Evolutionary conservation across 768 basidiomycete species (phyloP).

Genomic region (Vararia minispora): DNA sequence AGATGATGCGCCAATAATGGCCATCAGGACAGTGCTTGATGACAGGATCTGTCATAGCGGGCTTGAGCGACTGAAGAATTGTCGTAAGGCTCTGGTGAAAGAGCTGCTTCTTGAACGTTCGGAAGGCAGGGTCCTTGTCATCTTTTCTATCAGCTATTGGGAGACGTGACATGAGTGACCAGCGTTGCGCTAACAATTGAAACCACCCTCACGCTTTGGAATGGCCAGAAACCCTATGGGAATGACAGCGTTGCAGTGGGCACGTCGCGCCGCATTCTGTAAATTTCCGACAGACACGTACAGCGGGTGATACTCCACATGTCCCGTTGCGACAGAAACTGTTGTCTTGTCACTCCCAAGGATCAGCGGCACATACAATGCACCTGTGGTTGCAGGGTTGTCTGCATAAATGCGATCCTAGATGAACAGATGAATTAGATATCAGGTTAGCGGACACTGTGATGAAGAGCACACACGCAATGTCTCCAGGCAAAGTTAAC

Average conservation of each 20-base stretch:
- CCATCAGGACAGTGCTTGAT: constrained; percentile 9
- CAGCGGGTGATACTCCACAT: constrained; percentile 9
- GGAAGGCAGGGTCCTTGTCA: constrained; percentile 1
- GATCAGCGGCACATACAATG: constrained; percentile 7
- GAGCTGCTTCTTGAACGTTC: constrained; percentile 8
- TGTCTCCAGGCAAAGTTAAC: background rate
- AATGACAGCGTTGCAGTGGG: constrained; percentile 7
- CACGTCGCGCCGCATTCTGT: constrained; percentile 5
- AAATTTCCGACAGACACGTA: constrained; percentile 11
- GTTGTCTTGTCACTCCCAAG: constrained; percentile 13
- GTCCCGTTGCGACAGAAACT: constrained; percentile 13
- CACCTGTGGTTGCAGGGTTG: background rate
- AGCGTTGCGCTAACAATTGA: too few species aligned
- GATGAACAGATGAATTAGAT: too few species aligned
- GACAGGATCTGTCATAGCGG: constrained; percentile 11
- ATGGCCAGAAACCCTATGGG: constrained; percentile 11
- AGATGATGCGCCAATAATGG: constrained; percentile 10
- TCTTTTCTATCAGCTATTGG: background rate
- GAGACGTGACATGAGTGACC: too few species aligned
- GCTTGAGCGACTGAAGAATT: constrained; percentile 7
- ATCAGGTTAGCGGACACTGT: too few species aligned
- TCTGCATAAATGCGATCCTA: background rate
- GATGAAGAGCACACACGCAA: background rate
- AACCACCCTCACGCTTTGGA: constrained; percentile 8
- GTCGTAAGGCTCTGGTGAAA: constrained; percentile 7